These are phyloP conservation scores for Phytopythium kandeliae DNA, from an alignment of 352 stramenopile genomes.

Conservation along the genomic window DNA sequence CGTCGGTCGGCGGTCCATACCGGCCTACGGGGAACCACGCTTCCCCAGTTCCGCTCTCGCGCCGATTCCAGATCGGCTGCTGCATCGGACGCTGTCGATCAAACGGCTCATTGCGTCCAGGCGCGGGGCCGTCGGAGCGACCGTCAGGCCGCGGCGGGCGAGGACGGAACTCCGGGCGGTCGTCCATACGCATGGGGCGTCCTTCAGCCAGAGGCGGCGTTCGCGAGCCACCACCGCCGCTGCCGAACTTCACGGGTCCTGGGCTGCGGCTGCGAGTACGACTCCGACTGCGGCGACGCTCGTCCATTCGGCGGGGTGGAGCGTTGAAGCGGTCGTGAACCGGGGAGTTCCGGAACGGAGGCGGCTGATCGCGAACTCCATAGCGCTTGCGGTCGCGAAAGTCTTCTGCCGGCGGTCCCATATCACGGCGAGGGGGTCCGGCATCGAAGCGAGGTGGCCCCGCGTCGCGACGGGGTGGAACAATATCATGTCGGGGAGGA, in stretches of 20 bases:
- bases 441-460: background rate
- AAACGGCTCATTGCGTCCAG: slow-evolving; percentile 43
- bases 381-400: slow-evolving; percentile 9
- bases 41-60: slow-evolving; percentile 8
- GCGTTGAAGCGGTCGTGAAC: slow-evolving; percentile 12
- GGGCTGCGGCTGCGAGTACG: slow-evolving; percentile 14
- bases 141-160: slow-evolving; percentile 16
- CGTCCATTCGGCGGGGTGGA: slow-evolving; percentile 9
- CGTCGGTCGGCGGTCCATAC: slow-evolving; percentile 1
- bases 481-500: slow-evolving; percentile 12
- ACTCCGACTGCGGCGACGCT: slow-evolving; percentile 19
- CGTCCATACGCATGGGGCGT: slow-evolving; percentile 17
- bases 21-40: background rate
- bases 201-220: slow-evolving; percentile 17
- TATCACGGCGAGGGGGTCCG: background rate
- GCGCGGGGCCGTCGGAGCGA: slow-evolving; percentile 22
- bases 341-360: slow-evolving; percentile 4
- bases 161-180: slow-evolving; percentile 10
- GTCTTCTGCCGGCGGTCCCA: slow-evolving; percentile 1
- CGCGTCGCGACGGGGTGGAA: background rate
- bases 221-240: slow-evolving; percentile 5
- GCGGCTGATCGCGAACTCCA: slow-evolving; percentile 12
- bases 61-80: slow-evolving; percentile 24
- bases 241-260: slow-evolving; percentile 12
- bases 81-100: slow-evolving; percentile 32